phyloP scores from a whole-genome alignment of 805 yeast genomes.

The Blastobotrys terrestris region DNA sequence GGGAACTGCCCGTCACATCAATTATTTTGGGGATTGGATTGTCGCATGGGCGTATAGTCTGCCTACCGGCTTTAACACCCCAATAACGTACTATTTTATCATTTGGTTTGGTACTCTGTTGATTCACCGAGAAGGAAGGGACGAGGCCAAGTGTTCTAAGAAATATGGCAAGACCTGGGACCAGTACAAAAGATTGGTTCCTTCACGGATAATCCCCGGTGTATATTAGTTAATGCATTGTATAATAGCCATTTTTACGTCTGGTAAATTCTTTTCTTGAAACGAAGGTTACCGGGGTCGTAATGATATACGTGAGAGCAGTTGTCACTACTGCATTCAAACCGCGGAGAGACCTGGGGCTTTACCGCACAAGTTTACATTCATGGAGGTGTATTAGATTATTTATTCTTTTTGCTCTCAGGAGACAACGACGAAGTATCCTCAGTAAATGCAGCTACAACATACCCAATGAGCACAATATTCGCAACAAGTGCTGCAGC shows the following conservation, averaged over 20 bases:
- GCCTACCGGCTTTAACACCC: constrained; percentile 75
- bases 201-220: constrained; percentile 86
- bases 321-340: too few relatives aligned
- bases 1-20: constrained; percentile 87
- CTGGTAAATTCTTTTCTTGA: too few relatives aligned
- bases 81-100: constrained; percentile 82
- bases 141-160: constrained; percentile 80
- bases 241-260: neutral
- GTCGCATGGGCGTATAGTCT: constrained; percentile 90
- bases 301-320: too few relatives aligned
- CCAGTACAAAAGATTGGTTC: constrained; percentile 73
- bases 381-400: neutral
- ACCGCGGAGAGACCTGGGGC: neutral
- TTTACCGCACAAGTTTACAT: neutral
- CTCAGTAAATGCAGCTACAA: constrained; percentile 65
- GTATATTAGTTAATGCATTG: constrained; percentile 44
- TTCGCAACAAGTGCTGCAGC: constrained; percentile 69
- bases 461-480: constrained; percentile 58
- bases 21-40: constrained; percentile 93
- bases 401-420: constrained; percentile 14
- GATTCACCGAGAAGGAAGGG: constrained; percentile 84
- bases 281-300: too few relatives aligned
- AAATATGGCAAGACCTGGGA: constrained; percentile 88
- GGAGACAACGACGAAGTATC: constrained; percentile 29
- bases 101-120: constrained; percentile 75